Base-by-base conservation (phyloP, 768 basidiomycete species). In the Phanerodontia chrysosporium region DNA sequence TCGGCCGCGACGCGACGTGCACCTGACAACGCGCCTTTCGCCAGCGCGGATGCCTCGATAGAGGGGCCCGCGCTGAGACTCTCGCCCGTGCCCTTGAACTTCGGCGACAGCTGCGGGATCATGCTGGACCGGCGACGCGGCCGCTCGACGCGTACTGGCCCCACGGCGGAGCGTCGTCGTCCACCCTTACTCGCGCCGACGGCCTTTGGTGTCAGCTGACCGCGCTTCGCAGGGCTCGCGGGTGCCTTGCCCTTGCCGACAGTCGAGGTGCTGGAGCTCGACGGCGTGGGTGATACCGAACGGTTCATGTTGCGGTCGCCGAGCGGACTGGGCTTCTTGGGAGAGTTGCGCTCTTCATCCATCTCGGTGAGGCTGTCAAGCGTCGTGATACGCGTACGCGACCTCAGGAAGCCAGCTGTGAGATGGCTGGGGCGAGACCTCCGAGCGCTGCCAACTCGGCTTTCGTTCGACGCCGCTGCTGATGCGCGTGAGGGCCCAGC, bases 141-240 rank as follows among this genome's bases (percentile, higher is more conserved):
- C 70, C 89, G 90, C 70, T 93, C 92, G 60, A 75, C 79, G 35
- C 92, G 84, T 69, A 85, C 66, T n/a, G 87, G 81, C 4, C 91
- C 92, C 58, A 91, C 81, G 64, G 86, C 87, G 24, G 92, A 93
- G 39, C 87, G 80, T 60, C 88, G 77, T 45, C 86, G 77, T 1
- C 70, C 64, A 29, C 75, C 73, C 66, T 79, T 82, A 57, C 63
- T 65, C 16, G 72, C 60, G 36, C 67, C 66, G n/a, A 68, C 68
- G 5, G 69, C 66, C 59, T 70, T 73, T 2, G 80, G 76, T 45
- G 80, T 77, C 48, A 81, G 75, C 49, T 84, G 80, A 29, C 74
- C 76, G 30, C 83, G 85, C 62, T 78, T 79, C 57, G 72, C 69
- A 14, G 79, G 83, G 61, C 80, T 86, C 46, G 67, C 66, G 56